Conservation (phyloP, 768 basidiomycete species). For the Pulveroboletus frians region DNA sequence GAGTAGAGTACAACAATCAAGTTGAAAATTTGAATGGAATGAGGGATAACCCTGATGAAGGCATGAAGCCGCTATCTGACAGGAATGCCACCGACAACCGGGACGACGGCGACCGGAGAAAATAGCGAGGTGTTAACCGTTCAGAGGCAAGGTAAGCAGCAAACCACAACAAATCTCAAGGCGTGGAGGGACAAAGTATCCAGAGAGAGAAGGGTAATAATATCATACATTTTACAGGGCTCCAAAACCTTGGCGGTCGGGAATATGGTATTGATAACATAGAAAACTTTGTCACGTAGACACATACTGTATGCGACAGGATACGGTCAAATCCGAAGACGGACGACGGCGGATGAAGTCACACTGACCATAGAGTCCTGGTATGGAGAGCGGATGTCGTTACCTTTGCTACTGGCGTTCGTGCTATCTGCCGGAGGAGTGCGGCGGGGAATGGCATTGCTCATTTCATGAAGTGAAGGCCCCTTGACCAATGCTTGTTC, state of each 20-base stretch:
- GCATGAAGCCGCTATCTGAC: conserved; percentile 12
- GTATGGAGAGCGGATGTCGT: conserved; percentile 12
- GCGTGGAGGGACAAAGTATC: conserved; percentile 6
- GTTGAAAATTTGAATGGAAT: conserved; percentile 7
- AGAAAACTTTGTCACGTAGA: conserved; percentile 14
- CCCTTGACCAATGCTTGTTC: conserved; percentile 38
- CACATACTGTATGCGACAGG: conserved; percentile 19
- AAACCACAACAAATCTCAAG: conserved; percentile 1
- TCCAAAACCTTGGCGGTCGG: conserved; percentile 5
- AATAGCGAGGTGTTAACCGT: conserved; percentile 18
- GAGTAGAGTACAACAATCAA: conserved; percentile 9
- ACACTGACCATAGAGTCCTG: conserved; percentile 19
- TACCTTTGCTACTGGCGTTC: conserved; percentile 15
- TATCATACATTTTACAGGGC: conserved; percentile 24
- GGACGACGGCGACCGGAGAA: conserved; percentile 1
- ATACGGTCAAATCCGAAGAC: conserved; percentile 11
- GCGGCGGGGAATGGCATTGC: conserved; percentile 28
- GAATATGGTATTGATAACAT: conserved; percentile 28
- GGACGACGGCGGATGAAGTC: neutral
- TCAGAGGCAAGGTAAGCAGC: neutral
- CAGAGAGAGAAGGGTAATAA: conserved; percentile 19
- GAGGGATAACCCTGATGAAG: conserved; percentile 2
- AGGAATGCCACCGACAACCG: conserved; percentile 3
- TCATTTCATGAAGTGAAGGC: conserved; percentile 39
- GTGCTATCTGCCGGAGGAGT: conserved; percentile 14